Conservation (phyloP, 2,329 filamentous ascomycete genomes). For the Penicillium aurantiogriseum region DNA sequence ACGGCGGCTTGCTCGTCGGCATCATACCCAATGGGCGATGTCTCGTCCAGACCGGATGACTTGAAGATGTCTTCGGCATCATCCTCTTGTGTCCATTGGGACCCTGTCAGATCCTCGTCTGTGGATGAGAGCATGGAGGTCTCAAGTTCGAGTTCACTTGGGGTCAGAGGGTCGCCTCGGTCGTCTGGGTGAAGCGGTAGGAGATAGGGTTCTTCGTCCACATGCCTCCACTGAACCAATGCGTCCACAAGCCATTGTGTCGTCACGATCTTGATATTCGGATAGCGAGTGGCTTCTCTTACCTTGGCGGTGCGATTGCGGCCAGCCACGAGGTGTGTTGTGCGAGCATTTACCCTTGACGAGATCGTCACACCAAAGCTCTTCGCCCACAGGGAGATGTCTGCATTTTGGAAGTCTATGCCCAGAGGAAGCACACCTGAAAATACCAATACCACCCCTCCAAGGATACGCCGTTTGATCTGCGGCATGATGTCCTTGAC, state of each 20-base stretch:
- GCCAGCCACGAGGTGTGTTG: conserved; percentile 54
- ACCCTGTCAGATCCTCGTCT: conserved; percentile 47
- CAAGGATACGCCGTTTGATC: conserved; percentile 75
- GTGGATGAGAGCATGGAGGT: conserved; percentile 46
- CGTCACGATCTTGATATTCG: conserved; percentile 84
- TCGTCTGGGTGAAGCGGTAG: conserved; percentile 73
- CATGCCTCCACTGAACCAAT: conserved; percentile 75
- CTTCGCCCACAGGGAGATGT: conserved; percentile 82
- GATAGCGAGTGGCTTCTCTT: conserved; percentile 74
- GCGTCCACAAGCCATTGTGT: conserved; percentile 86
- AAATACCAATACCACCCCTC: conserved; percentile 75
- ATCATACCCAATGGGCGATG: conserved; percentile 55
- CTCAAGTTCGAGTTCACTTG: conserved; percentile 47
- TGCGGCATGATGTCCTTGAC: conserved; percentile 78
- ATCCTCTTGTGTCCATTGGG: conserved; percentile 48
- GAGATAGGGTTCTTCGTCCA: conserved; percentile 77
- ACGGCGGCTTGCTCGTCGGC: conserved; percentile 62
- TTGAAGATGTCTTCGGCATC: conserved; percentile 50
- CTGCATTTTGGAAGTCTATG: conserved; percentile 73
- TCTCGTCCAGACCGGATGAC: conserved; percentile 51
- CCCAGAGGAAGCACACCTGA: conserved; percentile 87
- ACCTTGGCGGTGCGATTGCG: conserved; percentile 84
- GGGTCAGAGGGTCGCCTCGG: conserved; percentile 46
- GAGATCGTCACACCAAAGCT: conserved; percentile 71
- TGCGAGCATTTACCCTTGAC: conserved; percentile 46